Base-by-base conservation (phyloP, 2,329 filamentous ascomycete genomes). In the Aspergillus sp. region DNA sequence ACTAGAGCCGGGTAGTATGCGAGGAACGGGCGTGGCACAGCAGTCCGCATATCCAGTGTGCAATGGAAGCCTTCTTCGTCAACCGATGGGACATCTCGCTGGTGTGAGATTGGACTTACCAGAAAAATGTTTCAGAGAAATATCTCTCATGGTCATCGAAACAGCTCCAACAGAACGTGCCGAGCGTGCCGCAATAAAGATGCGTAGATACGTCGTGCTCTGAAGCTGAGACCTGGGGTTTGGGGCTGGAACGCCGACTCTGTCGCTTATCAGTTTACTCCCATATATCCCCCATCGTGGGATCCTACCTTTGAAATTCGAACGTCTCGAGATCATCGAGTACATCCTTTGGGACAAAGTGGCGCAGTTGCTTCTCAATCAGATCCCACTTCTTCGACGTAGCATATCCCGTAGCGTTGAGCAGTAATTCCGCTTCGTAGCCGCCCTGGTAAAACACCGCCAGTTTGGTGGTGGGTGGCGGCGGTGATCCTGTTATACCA, bases 391-490 rank as follows among this genome's bases (percentile, higher is more conserved):
- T 83, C 55, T 76, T 65, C 1, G 64, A 57, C 0, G 76, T 78
- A 1, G 67, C 78, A 55, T 81, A 81, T 0, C 78, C 79, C 0
- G 73, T 74, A 1, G 75, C 75, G 50, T 80, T 79, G 23, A 76
- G 21, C 0, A 78, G 60, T 3, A 76, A 49, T 56, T 81, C 71
- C 2, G 70, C 70, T 59, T 81, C 74, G 52, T 72, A 81, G 0
- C 79, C 79, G 6, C 73, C 78, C 7, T 69, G 65, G 52, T 79
- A 80, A 54, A 77, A 79, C 14, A 81, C 70, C n/a, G 78, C 78
- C 5, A 78, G 68, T 57, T 81, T 81, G 1, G 78, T 81, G 0
- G 79, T 81, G 1, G 77, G 70, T 0, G 78, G 79, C 2, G 79
- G 78, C 0, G 75, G 71, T 1, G 59, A 54, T 1, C 78, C 78